Base-by-base conservation (phyloP, 805 yeast species). In the Myxozyma kluyveri region DNA sequence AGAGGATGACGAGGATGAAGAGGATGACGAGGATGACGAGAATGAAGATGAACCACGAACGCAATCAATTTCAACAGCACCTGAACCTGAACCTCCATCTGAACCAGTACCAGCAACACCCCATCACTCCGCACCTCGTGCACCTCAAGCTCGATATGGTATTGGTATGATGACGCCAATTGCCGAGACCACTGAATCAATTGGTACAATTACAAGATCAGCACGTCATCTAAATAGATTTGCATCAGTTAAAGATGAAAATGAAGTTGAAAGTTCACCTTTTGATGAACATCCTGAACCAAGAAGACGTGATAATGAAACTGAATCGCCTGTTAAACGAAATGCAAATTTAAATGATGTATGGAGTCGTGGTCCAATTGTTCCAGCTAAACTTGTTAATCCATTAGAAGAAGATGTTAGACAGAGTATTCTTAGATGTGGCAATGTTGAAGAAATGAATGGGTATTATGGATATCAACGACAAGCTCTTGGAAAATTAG, bases 401-500 rank as follows among this genome's bases (percentile, higher is more conserved):
- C 84, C 90, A 2, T 69, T 76, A 39, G 80, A 76, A 62, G 64
- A 65, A 3, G 59, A 57, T 1, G 56, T 80, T 22, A 72, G 78
- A 54, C 61, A 56, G 4, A 58, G 65, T 4, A 66, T 81, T 6
- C 54, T 29, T 29, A 9, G 33, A 9, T 29, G 12, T 9, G 33
- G 12, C 12, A 9, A 29, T 29, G 33, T 82, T 17, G 56, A 66
- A 10, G 67, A 66, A 1, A 54, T 80, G 14, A 38, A 63, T 2
- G 72, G 74, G 1, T 67, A 63, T 49, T 66, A 61, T 53, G 48
- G 60, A 2, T 72, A 71, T 54, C 47, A 65, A 21, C 46, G 40
- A 10, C 65, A 63, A 32, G 48, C 66, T 3, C 60, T 70, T 2
- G 58, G 50, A 22, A 47, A 37, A 38, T 14, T 35, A 2, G 56